Conservation (phyloP, 2,329 filamentous ascomycete species). For the Fusarium marasasianum region DNA sequence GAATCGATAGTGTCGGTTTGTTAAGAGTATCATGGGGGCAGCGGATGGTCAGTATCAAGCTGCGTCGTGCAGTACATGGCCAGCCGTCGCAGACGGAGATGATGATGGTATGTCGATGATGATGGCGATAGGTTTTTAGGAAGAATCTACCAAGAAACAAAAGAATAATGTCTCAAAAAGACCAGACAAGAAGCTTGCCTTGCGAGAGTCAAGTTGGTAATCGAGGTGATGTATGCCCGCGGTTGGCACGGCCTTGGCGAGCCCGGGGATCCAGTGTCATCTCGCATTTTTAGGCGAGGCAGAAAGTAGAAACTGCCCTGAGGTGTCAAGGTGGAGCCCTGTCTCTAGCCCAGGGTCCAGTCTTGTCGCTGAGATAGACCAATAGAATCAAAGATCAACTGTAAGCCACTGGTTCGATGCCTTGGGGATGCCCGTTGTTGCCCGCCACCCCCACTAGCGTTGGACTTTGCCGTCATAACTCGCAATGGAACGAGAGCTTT, state of each 20-base stretch:
- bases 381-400: background rate
- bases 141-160: background rate
- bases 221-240: slow-evolving; percentile 23
- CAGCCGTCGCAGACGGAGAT: slow-evolving; percentile 29
- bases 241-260: slow-evolving; percentile 39
- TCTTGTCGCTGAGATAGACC: background rate
- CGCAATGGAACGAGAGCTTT: background rate
- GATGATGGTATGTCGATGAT: background rate
- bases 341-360: background rate
- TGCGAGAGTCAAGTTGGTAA: background rate
- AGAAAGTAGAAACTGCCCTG: slow-evolving; percentile 1
- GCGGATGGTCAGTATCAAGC: slow-evolving; percentile 33
- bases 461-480: slow-evolving; percentile 14
- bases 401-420: slow-evolving; percentile 14
- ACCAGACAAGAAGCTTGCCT: background rate
- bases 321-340: slow-evolving; percentile 9
- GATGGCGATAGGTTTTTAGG: background rate
- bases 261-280: slow-evolving; percentile 37
- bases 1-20: slow-evolving; percentile 27
- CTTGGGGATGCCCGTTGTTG: background rate
- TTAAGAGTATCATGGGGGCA: slow-evolving; percentile 36
- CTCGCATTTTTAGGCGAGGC: slow-evolving; percentile 37
- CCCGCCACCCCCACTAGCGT: slow-evolving; percentile 16
- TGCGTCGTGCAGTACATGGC: slow-evolving; percentile 37
- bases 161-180: slow-evolving; percentile 19